Percentiles rank a stretch among this genome's conserved stretches.
Evolutionary conservation across 306 rosid species (phyloP).

Genomic region (Erythrophleum fordii): DNA sequence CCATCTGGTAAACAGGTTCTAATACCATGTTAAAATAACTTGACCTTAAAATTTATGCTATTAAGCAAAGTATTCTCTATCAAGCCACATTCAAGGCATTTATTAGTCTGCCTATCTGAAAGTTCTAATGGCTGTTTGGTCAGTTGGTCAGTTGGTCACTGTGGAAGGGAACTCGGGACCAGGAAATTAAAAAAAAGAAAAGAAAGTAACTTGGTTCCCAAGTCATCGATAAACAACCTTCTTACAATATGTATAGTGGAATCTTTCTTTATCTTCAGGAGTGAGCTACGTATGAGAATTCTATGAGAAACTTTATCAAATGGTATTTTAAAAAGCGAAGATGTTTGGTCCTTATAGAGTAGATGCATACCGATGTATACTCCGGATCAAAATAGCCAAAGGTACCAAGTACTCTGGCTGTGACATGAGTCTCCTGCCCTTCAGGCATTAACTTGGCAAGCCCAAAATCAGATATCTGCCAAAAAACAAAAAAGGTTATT

Average conservation of each 20-base stretch:
- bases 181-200: neutral
- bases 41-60: neutral
- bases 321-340: neutral
- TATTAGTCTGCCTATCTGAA: neutral
- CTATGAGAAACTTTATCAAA: neutral
- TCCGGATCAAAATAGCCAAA: slow-evolving; percentile 96
- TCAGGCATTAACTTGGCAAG: slow-evolving; percentile 97
- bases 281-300: slow-evolving; percentile 26
- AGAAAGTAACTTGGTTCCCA: neutral
- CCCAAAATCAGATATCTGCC: slow-evolving; percentile 93
- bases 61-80: neutral
- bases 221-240: neutral
- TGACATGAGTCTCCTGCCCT: slow-evolving; percentile 77
- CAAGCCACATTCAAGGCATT: neutral
- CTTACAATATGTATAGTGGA: neutral
- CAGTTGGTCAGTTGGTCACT: neutral
- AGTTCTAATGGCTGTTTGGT: neutral
- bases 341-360: neutral
- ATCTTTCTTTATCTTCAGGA: slow-evolving; percentile 1
- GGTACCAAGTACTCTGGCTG: slow-evolving; percentile 91
- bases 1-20: slow-evolving; percentile 3
- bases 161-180: neutral
- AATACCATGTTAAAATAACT: slow-evolving; percentile 1
- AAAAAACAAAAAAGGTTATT: neutral
- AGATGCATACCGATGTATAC: slow-evolving; percentile 81